Evolutionary conservation across 176 grass and related monocot species (phyloP).

Genomic region (Oryza glaberrima): DNA sequence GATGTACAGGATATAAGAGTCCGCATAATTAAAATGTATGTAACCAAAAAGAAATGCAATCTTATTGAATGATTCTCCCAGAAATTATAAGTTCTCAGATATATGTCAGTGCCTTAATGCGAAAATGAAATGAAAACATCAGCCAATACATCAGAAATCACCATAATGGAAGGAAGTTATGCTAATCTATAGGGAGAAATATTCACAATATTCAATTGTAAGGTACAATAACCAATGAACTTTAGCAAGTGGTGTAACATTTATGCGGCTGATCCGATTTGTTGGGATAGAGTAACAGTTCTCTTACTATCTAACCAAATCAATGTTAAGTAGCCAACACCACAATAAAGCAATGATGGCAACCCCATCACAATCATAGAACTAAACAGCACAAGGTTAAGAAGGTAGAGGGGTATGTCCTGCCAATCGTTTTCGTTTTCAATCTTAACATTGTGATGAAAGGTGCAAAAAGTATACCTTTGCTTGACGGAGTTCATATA

Average conservation of each 20-base stretch:
- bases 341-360: constrained; percentile 6
- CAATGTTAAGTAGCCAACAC: constrained; percentile 1
- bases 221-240: background rate
- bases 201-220: background rate
- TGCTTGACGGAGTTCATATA: constrained; percentile 95
- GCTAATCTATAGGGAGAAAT: background rate
- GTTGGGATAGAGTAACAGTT: background rate
- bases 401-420: background rate
- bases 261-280: constrained; percentile 9
- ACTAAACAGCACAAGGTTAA: constrained; percentile 2
- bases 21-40: background rate
- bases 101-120: background rate
- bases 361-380: background rate
- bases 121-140: background rate
- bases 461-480: constrained; percentile 59
- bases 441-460: background rate
- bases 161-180: background rate
- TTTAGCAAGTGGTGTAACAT: background rate
- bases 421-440: background rate
- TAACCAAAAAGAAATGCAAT: background rate
- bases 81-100: background rate
- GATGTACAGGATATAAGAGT: constrained; percentile 7
- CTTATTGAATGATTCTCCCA: constrained; percentile 1
- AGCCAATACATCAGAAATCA: background rate
- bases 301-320: background rate